Conservation (phyloP, 176 grass and related monocot genomes). For the bread wheat (Triticum aestivum) region IWGSC_CS_RefSeq_v2.1 NC_057802.1:69762646-69763145, state of each 20-base stretch:
- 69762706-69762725: conserved; percentile 89
- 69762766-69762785: conserved; percentile 94
- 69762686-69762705: conserved; percentile 71
- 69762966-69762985: conserved; percentile 81
- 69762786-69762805: conserved; percentile 62
- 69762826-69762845: conserved; percentile 65
- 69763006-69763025: conserved; percentile 77
- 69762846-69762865: not conserved
- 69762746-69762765: conserved; percentile 92
- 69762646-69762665: not conserved
- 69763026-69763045: conserved; percentile 60
- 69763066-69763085: conserved; percentile 59
- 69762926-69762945: conserved; percentile 71
- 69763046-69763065: conserved; percentile 53
- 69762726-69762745: conserved; percentile 84
- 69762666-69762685: conserved; percentile 46
- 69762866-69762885: conserved; percentile 17
- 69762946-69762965: conserved; percentile 76
- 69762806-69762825: conserved; percentile 89
- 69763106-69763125: conserved; percentile 69
- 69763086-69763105: conserved; percentile 80
- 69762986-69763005: conserved; percentile 88
- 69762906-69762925: conserved; percentile 63
- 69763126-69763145: conserved; percentile 92
- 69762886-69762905: conserved; percentile 46